phyloP scores from a whole-genome alignment of 495 filamentous ascomycete genomes.

The Trichoderma gamsii region DNA sequence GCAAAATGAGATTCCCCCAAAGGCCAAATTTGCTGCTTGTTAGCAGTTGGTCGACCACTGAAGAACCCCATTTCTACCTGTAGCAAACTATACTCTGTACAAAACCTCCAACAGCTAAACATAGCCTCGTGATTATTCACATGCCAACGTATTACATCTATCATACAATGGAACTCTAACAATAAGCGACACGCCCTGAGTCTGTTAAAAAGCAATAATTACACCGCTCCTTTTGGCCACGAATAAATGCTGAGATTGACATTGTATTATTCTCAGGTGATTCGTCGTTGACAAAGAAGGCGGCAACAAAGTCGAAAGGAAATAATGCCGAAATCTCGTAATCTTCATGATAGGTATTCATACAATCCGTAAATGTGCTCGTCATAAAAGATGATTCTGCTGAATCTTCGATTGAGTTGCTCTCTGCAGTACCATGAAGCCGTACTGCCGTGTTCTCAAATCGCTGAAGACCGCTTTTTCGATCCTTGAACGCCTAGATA shows the following conservation, averaged over 20 bases:
- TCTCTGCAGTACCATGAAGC: neutral
- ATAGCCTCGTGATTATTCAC: neutral
- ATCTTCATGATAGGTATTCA: neutral
- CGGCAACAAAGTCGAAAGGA: neutral
- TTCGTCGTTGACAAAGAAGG: neutral
- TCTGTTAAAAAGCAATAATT: slow-evolving; percentile 3
- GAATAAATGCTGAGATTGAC: neutral
- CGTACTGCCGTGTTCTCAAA: neutral
- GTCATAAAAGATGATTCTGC: neutral
- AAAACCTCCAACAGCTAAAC: neutral
- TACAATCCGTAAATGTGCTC: slow-evolving; percentile 9
- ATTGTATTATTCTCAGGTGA: neutral
- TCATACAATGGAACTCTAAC: slow-evolving; percentile 5
- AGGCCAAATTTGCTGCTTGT: neutral
- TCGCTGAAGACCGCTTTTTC: neutral
- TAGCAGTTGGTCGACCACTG: neutral
- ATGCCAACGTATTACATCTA: neutral
- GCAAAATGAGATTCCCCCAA: neutral
- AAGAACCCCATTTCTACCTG: neutral
- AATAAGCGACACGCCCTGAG: neutral
- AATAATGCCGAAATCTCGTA: slow-evolving; percentile 3
- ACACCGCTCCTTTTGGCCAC: neutral
- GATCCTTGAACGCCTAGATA: neutral
- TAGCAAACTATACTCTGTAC: neutral
- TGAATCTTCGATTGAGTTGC: neutral